Conservation (phyloP, 2,329 filamentous ascomycete genomes). For the Fusarium torreyae region DNA sequence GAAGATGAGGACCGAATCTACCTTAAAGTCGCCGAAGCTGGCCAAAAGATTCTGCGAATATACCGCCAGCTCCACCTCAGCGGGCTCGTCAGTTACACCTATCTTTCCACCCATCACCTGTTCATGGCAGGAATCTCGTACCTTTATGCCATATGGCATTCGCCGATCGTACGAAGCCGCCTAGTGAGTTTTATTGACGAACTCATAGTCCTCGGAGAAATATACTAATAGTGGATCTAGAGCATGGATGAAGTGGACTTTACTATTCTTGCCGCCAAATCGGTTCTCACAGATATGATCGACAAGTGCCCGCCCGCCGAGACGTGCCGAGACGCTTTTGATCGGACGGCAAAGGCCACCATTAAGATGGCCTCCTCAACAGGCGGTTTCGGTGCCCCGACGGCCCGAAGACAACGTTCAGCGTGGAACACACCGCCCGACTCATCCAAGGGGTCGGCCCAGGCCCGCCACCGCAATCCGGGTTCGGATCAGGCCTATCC, state of each 20-base stretch:
- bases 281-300: conserved; percentile 90
- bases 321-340: conserved; percentile 94
- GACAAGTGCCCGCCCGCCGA: conserved; percentile 96
- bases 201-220: not conserved
- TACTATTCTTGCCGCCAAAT: conserved; percentile 92
- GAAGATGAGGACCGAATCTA: conserved; percentile 94
- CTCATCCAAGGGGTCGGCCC: conserved; percentile 42
- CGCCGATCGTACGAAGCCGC: conserved; percentile 86
- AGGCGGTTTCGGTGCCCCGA: conserved; percentile 78
- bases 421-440: conserved; percentile 53
- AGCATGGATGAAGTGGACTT: conserved; percentile 98
- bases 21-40: conserved; percentile 93
- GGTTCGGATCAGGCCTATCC: conserved; percentile 54
- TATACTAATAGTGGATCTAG: conserved; percentile 54
- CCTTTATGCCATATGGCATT: conserved; percentile 98
- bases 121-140: conserved; percentile 99
- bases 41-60: conserved; percentile 90
- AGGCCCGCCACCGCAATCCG: conserved; percentile 49
- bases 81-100: conserved; percentile 95
- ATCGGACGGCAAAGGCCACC: conserved; percentile 94
- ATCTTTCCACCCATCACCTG: conserved; percentile 93
- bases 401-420: conserved; percentile 48
- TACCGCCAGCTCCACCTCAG: conserved; percentile 91
- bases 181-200: conserved; percentile 72
- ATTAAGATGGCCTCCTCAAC: conserved; percentile 94